A percentile compares a stretch with the other conserved stretches of the same genome.
These are phyloP conservation scores for Naganishia cerealis DNA, from an alignment of 1,284 basidiomycete species.

Conservation along the genomic window DNA sequence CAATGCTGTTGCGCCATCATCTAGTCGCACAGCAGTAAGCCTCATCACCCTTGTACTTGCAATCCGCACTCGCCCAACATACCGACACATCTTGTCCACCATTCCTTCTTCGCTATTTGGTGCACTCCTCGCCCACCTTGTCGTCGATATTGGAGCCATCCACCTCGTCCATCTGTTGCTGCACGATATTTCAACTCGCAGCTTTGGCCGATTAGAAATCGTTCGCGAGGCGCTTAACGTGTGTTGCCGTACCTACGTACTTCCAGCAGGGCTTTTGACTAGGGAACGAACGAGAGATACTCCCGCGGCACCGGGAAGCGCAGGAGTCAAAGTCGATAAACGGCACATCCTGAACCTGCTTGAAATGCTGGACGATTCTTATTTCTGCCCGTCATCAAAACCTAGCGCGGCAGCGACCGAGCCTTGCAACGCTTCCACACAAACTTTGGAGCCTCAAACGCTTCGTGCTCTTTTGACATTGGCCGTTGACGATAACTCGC, in stretches of 20 bases:
- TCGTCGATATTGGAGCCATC: slow-evolving; percentile 10
- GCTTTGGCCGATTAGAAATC: slow-evolving; percentile 20
- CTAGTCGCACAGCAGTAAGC: slow-evolving; percentile 9
- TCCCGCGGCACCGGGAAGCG: not conserved
- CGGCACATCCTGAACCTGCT: slow-evolving; percentile 8
- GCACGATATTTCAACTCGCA: slow-evolving; percentile 17
- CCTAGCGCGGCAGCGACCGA: not conserved
- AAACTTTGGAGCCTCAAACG: not conserved
- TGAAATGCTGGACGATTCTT: slow-evolving; percentile 25
- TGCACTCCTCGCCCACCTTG: slow-evolving; percentile 7
- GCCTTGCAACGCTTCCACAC: not conserved
- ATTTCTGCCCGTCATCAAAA: not conserved
- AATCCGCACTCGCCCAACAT: slow-evolving; percentile 21
- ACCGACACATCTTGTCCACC: slow-evolving; percentile 15
- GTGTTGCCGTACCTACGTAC: not conserved
- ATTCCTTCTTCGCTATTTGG: not conserved
- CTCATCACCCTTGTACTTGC: slow-evolving; percentile 21
- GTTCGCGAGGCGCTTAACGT: slow-evolving; percentile 14
- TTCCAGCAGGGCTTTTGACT: not conserved
- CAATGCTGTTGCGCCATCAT: not conserved
- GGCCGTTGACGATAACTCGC: not conserved
- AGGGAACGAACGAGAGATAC: not conserved
- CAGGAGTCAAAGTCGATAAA: not conserved
- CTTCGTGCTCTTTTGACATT: slow-evolving; percentile 1
- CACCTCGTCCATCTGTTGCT: slow-evolving; percentile 21